These are phyloP conservation scores for Pseudocercospora eumusae DNA, from an alignment of 2,329 filamentous ascomycete species.

Conservation along the genomic window DNA sequence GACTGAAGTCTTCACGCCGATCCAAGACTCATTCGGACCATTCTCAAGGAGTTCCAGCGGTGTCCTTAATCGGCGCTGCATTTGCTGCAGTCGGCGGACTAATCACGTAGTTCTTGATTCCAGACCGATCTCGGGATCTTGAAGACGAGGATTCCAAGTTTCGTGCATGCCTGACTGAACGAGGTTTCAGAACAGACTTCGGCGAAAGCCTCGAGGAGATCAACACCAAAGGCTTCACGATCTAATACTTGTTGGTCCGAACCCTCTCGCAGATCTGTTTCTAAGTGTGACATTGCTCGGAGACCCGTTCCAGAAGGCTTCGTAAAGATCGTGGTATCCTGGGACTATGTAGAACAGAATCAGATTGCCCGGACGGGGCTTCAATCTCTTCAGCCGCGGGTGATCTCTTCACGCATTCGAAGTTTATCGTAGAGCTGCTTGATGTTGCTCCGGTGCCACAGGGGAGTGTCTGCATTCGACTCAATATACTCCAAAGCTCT, in stretches of 20 bases:
- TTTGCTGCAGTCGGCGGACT: slow-evolving; percentile 53
- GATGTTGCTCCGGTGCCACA: slow-evolving; percentile 5
- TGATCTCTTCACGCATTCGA: background rate
- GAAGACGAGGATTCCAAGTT: slow-evolving; percentile 51
- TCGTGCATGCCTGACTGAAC: slow-evolving; percentile 48
- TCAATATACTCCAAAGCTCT: background rate
- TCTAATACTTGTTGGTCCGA: background rate
- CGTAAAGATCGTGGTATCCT: background rate
- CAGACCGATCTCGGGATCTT: slow-evolving; percentile 47
- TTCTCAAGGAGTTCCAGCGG: slow-evolving; percentile 51
- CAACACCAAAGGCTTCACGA: slow-evolving; percentile 20
- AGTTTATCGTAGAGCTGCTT: slow-evolving; percentile 1
- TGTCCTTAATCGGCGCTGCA: slow-evolving; percentile 54
- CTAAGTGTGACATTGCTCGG: background rate
- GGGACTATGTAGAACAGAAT: background rate
- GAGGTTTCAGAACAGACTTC: slow-evolving; percentile 40
- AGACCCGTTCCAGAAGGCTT: too few species aligned
- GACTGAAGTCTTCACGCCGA: slow-evolving; percentile 67
- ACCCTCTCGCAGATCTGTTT: background rate
- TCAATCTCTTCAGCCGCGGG: background rate
- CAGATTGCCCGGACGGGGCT: background rate
- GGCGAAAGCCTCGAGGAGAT: slow-evolving; percentile 24
- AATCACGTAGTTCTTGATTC: slow-evolving; percentile 51
- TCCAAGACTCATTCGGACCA: slow-evolving; percentile 41
- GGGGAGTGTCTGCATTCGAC: background rate